Percentiles rank a stretch among this genome's conserved stretches.
phyloP scores from a whole-genome alignment of 768 basidiomycete genomes.

The Sarcodon sp. region DNA sequence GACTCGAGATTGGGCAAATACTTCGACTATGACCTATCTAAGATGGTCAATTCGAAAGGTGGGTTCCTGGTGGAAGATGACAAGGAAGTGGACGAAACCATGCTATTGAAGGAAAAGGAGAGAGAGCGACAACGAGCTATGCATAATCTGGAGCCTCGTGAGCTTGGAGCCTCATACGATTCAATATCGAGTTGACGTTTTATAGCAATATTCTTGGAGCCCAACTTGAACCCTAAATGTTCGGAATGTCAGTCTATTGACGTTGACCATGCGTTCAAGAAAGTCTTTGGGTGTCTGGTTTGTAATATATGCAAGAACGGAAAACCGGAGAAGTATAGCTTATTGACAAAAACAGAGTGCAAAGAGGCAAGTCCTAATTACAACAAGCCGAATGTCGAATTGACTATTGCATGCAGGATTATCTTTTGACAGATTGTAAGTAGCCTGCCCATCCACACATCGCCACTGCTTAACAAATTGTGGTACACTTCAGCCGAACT shows the following conservation, averaged over 20 bases:
- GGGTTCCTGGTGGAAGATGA: conserved; percentile 90
- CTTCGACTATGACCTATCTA: conserved; percentile 94
- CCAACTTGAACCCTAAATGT: conserved; percentile 70
- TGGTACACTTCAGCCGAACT: conserved; percentile 58
- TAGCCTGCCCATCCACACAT: conserved; percentile 2
- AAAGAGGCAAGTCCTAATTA: conserved; percentile 52
- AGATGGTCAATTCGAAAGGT: conserved; percentile 94
- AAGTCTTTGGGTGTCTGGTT: conserved; percentile 74
- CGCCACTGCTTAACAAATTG: background rate
- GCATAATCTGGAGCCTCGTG: conserved; percentile 69
- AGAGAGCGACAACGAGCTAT: conserved; percentile 66
- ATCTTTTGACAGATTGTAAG: conserved; percentile 86
- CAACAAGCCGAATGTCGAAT: background rate
- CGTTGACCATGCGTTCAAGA: conserved; percentile 72
- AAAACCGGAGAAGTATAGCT: conserved; percentile 83
- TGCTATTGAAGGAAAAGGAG: conserved; percentile 66
- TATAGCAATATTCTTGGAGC: conserved; percentile 70
- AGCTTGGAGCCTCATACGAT: conserved; percentile 14
- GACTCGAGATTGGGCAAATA: conserved; percentile 88
- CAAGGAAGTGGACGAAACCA: conserved; percentile 67
- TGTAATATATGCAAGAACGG: conserved; percentile 88
- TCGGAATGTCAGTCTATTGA: conserved; percentile 78
- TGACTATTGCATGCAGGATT: conserved; percentile 44
- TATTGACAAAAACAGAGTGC: conserved; percentile 97
- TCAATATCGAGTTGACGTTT: conserved; percentile 1